Conservation (phyloP, 805 yeast species). For the Starmerella geochares region DNA sequence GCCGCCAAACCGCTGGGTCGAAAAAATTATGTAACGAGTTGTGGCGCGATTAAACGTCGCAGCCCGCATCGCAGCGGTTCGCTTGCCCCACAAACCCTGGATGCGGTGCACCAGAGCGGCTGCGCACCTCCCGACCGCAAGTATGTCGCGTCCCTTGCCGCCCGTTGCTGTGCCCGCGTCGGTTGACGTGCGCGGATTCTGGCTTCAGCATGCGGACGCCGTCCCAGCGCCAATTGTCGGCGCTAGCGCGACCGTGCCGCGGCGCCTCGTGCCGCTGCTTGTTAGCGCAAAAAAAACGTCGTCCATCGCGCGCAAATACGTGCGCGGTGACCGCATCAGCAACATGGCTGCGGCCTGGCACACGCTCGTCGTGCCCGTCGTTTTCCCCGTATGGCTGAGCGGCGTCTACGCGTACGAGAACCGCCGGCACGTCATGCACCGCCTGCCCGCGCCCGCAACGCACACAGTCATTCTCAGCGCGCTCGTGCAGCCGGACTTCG, state of each 20-base stretch:
- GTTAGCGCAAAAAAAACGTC: conserved; percentile 15
- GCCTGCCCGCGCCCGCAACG: conserved; percentile 9
- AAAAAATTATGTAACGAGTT: conserved; percentile 7
- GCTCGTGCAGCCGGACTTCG: conserved; percentile 25
- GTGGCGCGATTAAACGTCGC: conserved; percentile 5
- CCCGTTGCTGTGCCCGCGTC: background rate
- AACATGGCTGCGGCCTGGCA: conserved; percentile 22
- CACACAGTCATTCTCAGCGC: conserved; percentile 20
- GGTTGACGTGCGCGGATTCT: conserved; percentile 9
- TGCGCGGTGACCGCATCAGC: conserved; percentile 18
- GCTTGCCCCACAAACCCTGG: no score
- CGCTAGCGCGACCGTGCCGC: conserved; percentile 10
- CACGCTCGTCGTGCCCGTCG: conserved; percentile 21
- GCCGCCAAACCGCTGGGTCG: no score
- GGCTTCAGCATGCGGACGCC: conserved; percentile 11
- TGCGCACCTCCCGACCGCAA: no score
- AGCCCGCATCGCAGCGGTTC: no score
- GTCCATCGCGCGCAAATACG: conserved; percentile 14
- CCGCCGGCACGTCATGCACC: conserved; percentile 13
- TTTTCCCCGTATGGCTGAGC: conserved; percentile 15
- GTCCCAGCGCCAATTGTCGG: conserved; percentile 14
- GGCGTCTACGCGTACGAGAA: conserved; percentile 16
- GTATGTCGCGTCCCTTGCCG: no score
- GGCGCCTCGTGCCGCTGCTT: conserved; percentile 13
- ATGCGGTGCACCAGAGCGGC: no score